These are phyloP conservation scores for Aspergillus heteromorphus DNA, from an alignment of 495 filamentous ascomycete genomes.

Conservation along the genomic window DNA sequence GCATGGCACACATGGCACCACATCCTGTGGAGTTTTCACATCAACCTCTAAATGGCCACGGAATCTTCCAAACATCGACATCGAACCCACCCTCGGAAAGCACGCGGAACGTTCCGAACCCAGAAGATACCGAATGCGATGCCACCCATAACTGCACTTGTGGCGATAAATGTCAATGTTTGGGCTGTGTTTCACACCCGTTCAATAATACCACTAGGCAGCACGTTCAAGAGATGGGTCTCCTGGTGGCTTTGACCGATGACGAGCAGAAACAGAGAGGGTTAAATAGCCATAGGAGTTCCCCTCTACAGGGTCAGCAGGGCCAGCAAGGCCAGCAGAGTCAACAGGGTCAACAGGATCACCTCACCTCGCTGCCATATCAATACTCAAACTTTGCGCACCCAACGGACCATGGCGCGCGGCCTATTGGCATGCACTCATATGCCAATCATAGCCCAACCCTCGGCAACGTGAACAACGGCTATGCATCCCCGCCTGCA, in stretches of 20 bases:
- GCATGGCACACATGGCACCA: conserved; percentile 9
- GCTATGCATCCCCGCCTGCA: conserved; percentile 24
- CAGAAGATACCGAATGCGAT: conserved; percentile 13
- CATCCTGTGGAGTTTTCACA: conserved; percentile 11
- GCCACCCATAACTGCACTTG: conserved; percentile 54
- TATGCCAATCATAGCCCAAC: conserved; percentile 14
- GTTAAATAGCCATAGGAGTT: conserved; percentile 13
- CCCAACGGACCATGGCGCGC: conserved; percentile 10
- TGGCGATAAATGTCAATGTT: conserved; percentile 62
- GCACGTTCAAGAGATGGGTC: conserved; percentile 52
- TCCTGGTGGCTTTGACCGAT: conserved; percentile 35
- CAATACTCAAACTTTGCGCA: conserved; percentile 6
- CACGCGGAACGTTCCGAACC: conserved; percentile 4
- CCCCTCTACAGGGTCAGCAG: neutral
- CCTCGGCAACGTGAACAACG: conserved; percentile 17
- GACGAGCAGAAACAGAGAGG: conserved; percentile 21
- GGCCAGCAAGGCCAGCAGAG: no score
- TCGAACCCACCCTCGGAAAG: conserved; percentile 9
- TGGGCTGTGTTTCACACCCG: conserved; percentile 65
- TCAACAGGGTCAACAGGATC: neutral
- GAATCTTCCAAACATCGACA: conserved; percentile 15
- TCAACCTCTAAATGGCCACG: conserved; percentile 12
- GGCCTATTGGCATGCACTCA: conserved; percentile 14
- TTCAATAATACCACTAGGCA: conserved; percentile 66
- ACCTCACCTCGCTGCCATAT: conserved; percentile 4